Conservation (phyloP, 1,284 basidiomycete species). For the Cutaneotrichosporon arboriforme region DNA sequence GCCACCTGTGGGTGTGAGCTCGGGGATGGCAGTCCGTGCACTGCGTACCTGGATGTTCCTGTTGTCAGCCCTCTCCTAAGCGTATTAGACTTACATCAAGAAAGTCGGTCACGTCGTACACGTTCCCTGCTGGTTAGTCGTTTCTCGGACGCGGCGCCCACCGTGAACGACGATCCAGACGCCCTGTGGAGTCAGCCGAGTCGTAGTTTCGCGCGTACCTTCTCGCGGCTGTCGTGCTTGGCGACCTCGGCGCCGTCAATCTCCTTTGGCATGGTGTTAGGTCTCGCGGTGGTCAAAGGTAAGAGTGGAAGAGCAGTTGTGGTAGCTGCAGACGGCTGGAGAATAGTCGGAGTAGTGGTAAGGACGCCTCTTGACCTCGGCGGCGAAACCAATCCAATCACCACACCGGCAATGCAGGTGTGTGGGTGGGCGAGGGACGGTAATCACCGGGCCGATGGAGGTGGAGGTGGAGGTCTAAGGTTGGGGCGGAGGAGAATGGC, state of each 20-base stretch:
- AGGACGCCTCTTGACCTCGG: too few relatives aligned
- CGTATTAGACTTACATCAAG: slow-evolving; percentile 53
- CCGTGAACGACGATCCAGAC: slow-evolving; percentile 89
- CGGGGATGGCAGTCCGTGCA: background rate
- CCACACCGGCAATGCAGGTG: too few relatives aligned
- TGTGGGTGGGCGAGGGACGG: too few relatives aligned
- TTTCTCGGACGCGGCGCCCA: slow-evolving; percentile 38
- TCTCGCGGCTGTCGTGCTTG: slow-evolving; percentile 44
- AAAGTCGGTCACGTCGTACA: slow-evolving; percentile 73
- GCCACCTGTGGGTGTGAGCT: slow-evolving; percentile 49
- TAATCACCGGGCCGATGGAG: too few relatives aligned
- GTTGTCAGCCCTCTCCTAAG: slow-evolving; percentile 1
- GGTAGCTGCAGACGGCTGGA: too few relatives aligned
- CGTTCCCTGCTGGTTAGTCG: slow-evolving; percentile 51
- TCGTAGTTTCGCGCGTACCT: slow-evolving; percentile 21
- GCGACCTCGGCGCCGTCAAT: slow-evolving; percentile 45
- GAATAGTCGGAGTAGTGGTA: too few relatives aligned
- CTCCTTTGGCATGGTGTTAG: slow-evolving; percentile 7
- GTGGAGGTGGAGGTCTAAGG: too few relatives aligned
- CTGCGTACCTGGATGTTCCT: slow-evolving; percentile 61
- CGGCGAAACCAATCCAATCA: too few relatives aligned
- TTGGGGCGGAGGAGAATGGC: too few relatives aligned
- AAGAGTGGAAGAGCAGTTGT: too few relatives aligned
- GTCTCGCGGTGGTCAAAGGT: too few relatives aligned
- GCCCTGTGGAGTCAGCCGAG: slow-evolving; percentile 50